These are phyloP conservation scores for Sanghuangporus weigelae DNA, from an alignment of 1,284 basidiomycete genomes.

Conservation along the genomic window DNA sequence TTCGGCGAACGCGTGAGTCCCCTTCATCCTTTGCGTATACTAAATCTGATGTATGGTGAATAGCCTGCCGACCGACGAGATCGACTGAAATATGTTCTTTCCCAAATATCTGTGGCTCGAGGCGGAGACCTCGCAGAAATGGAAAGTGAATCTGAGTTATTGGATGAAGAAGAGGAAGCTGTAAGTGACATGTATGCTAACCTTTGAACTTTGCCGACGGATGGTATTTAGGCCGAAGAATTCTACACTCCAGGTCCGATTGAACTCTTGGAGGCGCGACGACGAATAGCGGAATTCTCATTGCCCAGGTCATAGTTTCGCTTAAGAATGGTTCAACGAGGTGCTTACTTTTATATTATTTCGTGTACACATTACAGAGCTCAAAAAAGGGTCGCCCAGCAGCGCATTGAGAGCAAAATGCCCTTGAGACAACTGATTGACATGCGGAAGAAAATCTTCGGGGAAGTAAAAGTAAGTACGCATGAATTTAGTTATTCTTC, in stretches of 20 bases:
- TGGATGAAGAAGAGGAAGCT: slow-evolving; percentile 66
- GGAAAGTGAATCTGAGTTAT: slow-evolving; percentile 61
- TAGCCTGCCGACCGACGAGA: slow-evolving; percentile 87
- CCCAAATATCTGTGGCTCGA: slow-evolving; percentile 80
- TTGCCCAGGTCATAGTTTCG: slow-evolving; percentile 81
- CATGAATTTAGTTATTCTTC: slow-evolving; percentile 6
- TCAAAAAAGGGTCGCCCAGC: slow-evolving; percentile 84
- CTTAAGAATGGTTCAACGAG: slow-evolving; percentile 54
- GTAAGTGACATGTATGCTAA: slow-evolving; percentile 34
- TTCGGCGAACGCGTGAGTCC: slow-evolving; percentile 90
- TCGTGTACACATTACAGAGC: slow-evolving; percentile 58
- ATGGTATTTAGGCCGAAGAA: slow-evolving; percentile 68
- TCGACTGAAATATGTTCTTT: slow-evolving; percentile 88
- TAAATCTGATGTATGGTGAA: not conserved
- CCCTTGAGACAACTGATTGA: slow-evolving; percentile 91
- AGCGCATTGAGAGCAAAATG: slow-evolving; percentile 82
- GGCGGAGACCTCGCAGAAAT: slow-evolving; percentile 69
- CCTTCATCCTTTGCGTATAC: slow-evolving; percentile 18
- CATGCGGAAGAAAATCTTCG: slow-evolving; percentile 84
- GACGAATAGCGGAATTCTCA: slow-evolving; percentile 87
- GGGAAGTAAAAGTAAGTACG: slow-evolving; percentile 76
- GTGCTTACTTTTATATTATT: slow-evolving; percentile 63
- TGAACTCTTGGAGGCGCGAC: slow-evolving; percentile 79
- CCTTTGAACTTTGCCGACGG: not conserved
- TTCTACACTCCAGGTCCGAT: slow-evolving; percentile 93